These are phyloP conservation scores for Candolleomyces eurysporus DNA, from an alignment of 768 basidiomycete genomes.

Conservation along the genomic window DNA sequence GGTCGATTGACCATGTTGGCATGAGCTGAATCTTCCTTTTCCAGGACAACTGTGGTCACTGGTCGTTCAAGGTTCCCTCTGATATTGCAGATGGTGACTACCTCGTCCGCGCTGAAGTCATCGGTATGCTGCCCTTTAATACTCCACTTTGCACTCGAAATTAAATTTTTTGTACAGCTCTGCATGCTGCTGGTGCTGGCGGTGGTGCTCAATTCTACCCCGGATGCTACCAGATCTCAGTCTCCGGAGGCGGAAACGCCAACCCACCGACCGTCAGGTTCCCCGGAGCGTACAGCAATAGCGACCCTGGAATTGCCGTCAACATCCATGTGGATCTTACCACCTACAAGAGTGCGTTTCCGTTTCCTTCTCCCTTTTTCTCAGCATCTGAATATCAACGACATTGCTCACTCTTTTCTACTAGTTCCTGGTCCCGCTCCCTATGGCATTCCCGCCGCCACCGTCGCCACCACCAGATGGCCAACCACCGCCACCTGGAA, in stretches of 20 bases:
- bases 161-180: slow-evolving; percentile 22
- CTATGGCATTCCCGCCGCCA: slow-evolving; percentile 36
- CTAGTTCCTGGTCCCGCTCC: slow-evolving; percentile 48
- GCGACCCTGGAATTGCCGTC: slow-evolving; percentile 41
- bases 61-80: slow-evolving; percentile 43
- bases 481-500: slow-evolving; percentile 51
- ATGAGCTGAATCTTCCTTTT: slow-evolving; percentile 24
- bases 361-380: neutral
- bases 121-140: slow-evolving; percentile 28
- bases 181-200: slow-evolving; percentile 38
- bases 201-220: slow-evolving; percentile 46
- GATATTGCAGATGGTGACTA: slow-evolving; percentile 44
- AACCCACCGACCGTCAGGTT: slow-evolving; percentile 38
- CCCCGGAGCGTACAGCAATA: slow-evolving; percentile 41
- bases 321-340: slow-evolving; percentile 45
- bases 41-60: slow-evolving; percentile 54
- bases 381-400: neutral
- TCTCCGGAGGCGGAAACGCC: slow-evolving; percentile 27
- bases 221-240: slow-evolving; percentile 45
- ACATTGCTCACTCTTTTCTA: neutral
- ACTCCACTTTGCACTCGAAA: neutral
- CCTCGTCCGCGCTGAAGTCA: slow-evolving; percentile 45
- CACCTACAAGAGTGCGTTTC: slow-evolving; percentile 37
- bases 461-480: slow-evolving; percentile 41
- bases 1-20: slow-evolving; percentile 1